Conservation (phyloP, 78 protist species). For the Corallochytrium limacisporum region DNA sequence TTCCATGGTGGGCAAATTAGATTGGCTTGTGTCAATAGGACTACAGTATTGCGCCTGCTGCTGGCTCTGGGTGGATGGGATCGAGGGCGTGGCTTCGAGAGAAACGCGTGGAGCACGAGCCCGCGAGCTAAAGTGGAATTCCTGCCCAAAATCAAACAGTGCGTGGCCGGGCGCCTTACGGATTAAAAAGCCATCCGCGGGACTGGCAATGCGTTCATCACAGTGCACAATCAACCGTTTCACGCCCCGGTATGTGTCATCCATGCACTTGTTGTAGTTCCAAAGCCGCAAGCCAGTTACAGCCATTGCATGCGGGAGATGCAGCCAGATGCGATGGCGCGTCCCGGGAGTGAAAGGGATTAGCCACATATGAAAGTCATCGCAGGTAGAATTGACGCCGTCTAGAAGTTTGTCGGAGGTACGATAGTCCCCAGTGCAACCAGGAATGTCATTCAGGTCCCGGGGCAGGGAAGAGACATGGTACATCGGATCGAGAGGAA, state of each 20-base stretch:
- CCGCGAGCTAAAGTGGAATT: too few relatives aligned
- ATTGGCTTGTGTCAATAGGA: too few relatives aligned
- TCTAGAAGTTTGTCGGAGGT: constrained; percentile 42
- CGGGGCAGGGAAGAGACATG: constrained; percentile 41
- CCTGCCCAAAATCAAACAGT: constrained; percentile 7
- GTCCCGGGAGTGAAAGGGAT: constrained; percentile 51
- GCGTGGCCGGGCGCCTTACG: constrained; percentile 35
- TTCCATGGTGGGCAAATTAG: too few relatives aligned
- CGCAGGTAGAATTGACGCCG: constrained; percentile 49
- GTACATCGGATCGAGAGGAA: too few relatives aligned
- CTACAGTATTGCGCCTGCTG: too few relatives aligned
- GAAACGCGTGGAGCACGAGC: neutral
- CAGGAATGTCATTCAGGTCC: constrained; percentile 29
- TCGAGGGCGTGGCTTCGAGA: neutral
- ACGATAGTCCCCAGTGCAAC: constrained; percentile 40
- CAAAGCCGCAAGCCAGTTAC: constrained; percentile 31
- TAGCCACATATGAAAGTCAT: constrained; percentile 66
- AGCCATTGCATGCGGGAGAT: neutral
- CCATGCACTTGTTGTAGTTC: constrained; percentile 60
- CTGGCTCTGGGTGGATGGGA: too few relatives aligned
- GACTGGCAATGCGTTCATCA: constrained; percentile 17
- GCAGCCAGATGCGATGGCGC: neutral
- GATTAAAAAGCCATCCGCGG: constrained; percentile 24
- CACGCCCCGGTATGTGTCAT: constrained; percentile 38
- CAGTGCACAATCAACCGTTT: constrained; percentile 4